Evolutionary conservation across 1,139 yeast species (phyloP).

Genomic region (Yamadazyma conglobata): DNA sequence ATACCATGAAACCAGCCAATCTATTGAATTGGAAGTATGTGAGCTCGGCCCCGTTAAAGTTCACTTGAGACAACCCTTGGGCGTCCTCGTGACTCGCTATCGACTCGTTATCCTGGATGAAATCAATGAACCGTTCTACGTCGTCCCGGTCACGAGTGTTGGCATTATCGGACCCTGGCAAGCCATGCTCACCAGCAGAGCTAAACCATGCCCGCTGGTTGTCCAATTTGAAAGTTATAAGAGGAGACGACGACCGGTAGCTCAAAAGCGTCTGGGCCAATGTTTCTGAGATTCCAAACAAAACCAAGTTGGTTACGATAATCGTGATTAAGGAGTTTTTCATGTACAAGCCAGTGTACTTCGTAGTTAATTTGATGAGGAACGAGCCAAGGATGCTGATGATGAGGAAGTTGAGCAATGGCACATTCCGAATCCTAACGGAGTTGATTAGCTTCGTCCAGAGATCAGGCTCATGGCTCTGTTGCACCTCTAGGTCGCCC

Average conservation of each 20-base stretch:
- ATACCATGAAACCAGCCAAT: conserved; percentile 74
- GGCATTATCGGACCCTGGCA: too few relatives aligned
- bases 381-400: conserved; percentile 47
- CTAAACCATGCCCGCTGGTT: too few relatives aligned
- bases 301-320: conserved; percentile 73
- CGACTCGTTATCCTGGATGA: conserved; percentile 25
- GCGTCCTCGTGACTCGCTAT: too few relatives aligned
- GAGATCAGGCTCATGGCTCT: neutral
- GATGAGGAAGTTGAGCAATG: conserved; percentile 53
- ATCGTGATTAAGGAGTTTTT: conserved; percentile 71
- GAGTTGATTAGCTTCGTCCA: conserved; percentile 32
- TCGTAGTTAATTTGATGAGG: conserved; percentile 50
- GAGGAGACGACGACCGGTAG: conserved; percentile 24
- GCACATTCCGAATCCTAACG: conserved; percentile 39
- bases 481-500: neutral
- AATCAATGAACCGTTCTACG: conserved; percentile 35
- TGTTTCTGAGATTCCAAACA: conserved; percentile 87
- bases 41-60: conserved; percentile 13
- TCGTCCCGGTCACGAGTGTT: conserved; percentile 3
- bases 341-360: conserved; percentile 63
- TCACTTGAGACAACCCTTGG: neutral
- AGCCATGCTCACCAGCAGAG: too few relatives aligned
- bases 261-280: conserved; percentile 71
- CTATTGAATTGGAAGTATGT: conserved; percentile 63
- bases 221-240: conserved; percentile 20